Percentiles rank a stretch among this genome's conserved stretches.
Conservation (phyloP, 2,329 filamentous ascomycete species). For the Cladobotryum mycophilum region DNA sequence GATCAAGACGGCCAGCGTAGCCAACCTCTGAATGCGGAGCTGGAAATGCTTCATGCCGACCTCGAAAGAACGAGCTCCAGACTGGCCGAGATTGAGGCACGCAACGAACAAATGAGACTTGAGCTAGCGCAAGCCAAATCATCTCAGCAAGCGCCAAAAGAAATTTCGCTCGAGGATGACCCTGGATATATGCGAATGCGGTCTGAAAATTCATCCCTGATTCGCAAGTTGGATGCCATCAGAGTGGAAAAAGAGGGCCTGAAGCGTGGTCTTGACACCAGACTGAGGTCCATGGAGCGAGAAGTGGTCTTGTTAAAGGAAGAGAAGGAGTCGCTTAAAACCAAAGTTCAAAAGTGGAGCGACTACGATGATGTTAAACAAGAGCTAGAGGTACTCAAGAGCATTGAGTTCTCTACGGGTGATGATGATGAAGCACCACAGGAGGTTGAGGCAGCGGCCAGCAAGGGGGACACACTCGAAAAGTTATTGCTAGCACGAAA, state of each 20-base stretch:
- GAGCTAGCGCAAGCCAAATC: slow-evolving; percentile 88
- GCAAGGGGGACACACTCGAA: slow-evolving; percentile 73
- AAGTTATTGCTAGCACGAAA: slow-evolving; percentile 87
- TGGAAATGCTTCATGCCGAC: slow-evolving; percentile 89
- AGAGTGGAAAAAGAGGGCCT: slow-evolving; percentile 79
- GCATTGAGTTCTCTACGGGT: slow-evolving; percentile 91
- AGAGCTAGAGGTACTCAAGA: slow-evolving; percentile 93
- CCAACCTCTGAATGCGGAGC: slow-evolving; percentile 76
- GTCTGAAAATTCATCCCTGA: slow-evolving; percentile 86
- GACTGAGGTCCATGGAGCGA: slow-evolving; percentile 71
- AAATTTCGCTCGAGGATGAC: slow-evolving; percentile 73
- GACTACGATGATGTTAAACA: slow-evolving; percentile 97
- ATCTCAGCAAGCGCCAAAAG: slow-evolving; percentile 50
- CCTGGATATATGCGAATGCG: slow-evolving; percentile 80
- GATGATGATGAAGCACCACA: slow-evolving; percentile 65
- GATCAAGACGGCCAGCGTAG: slow-evolving; percentile 50
- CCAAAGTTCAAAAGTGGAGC: slow-evolving; percentile 79
- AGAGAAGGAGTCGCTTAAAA: slow-evolving; percentile 73
- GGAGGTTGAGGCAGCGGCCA: slow-evolving; percentile 28
- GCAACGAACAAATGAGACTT: slow-evolving; percentile 87
- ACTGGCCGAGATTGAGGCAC: slow-evolving; percentile 82
- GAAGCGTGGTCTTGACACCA: slow-evolving; percentile 68
- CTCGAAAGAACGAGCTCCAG: slow-evolving; percentile 82
- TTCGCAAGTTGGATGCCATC: slow-evolving; percentile 79
- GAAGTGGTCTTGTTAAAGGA: slow-evolving; percentile 67